A percentile compares a stretch with the other conserved stretches of the same genome.
Evolutionary conservation across 169 alveolate genomes (phyloP).

Genomic region (Toxoplasma gondii): DNA sequence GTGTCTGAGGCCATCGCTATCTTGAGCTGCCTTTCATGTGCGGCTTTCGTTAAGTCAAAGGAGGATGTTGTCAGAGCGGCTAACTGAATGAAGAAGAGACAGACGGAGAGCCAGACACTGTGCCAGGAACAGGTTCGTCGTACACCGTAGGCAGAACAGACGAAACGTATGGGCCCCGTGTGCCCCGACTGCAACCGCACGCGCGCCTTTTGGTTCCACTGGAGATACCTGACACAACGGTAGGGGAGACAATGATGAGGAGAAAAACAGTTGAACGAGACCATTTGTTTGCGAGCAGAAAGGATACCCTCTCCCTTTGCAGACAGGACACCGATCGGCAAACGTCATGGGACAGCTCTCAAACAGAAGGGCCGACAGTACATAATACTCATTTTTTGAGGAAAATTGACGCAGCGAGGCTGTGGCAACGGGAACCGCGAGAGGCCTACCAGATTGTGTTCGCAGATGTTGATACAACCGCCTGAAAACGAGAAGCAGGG

Average conservation of each 20-base stretch:
- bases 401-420: background rate
- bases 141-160: conserved; percentile 54
- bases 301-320: background rate
- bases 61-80: no score
- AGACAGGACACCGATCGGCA: background rate
- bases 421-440: background rate
- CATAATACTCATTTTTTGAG: background rate
- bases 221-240: conserved; percentile 53
- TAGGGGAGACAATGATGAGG: background rate
- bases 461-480: conserved; percentile 54
- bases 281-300: background rate
- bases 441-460: conserved; percentile 62
- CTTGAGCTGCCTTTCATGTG: no score
- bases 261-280: background rate
- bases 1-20: no score
- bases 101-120: no score
- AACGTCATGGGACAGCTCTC: background rate
- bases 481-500: conserved; percentile 34
- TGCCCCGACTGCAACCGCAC: conserved; percentile 67
- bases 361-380: background rate
- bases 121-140: background rate
- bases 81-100: no score
- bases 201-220: conserved; percentile 66
- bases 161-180: conserved; percentile 28
- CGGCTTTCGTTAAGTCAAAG: no score